Percentiles rank a stretch among this genome's conserved stretches.
phyloP scores from a whole-genome alignment of 2,329 filamentous ascomycete genomes.

The Sclerotinia borealis region DNA sequence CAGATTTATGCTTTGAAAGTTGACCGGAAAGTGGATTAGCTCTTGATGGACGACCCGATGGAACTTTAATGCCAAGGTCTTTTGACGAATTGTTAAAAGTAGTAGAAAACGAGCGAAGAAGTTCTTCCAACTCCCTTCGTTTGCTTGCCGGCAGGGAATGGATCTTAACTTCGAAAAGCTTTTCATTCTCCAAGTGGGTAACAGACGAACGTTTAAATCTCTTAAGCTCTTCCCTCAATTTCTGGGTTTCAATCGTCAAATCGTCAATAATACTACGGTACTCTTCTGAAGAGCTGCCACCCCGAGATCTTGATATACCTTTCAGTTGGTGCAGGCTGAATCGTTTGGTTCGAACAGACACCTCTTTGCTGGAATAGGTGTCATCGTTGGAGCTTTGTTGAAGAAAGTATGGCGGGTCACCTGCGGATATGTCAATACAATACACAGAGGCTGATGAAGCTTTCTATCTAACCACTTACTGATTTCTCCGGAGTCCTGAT shows the following conservation, averaged over 20 bases:
- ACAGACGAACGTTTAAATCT: slow-evolving; percentile 63
- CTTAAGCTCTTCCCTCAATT: slow-evolving; percentile 65
- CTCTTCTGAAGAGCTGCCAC: slow-evolving; percentile 50
- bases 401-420: slow-evolving; percentile 27
- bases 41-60: not conserved
- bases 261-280: slow-evolving; percentile 83
- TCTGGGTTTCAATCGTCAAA: slow-evolving; percentile 76
- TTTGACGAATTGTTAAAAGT: slow-evolving; percentile 47
- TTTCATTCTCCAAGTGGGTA: slow-evolving; percentile 64
- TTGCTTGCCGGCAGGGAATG: slow-evolving; percentile 67
- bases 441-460: not conserved
- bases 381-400: slow-evolving; percentile 17
- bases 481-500: slow-evolving; percentile 18
- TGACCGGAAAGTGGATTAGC: not conserved
- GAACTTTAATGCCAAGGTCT: not conserved
- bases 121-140: slow-evolving; percentile 69
- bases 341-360: not conserved
- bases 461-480: slow-evolving; percentile 17
- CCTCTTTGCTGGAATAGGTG: not conserved
- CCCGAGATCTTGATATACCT: slow-evolving; percentile 10
- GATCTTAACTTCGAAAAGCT: slow-evolving; percentile 76
- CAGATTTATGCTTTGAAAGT: slow-evolving; percentile 33
- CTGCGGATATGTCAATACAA: slow-evolving; percentile 15
- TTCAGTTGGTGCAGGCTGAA: not conserved
- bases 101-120: slow-evolving; percentile 64